Evolutionary conservation across 164 flowering plant genomes (phyloP).

Genomic region (Tinospora cordifolia): DNA sequence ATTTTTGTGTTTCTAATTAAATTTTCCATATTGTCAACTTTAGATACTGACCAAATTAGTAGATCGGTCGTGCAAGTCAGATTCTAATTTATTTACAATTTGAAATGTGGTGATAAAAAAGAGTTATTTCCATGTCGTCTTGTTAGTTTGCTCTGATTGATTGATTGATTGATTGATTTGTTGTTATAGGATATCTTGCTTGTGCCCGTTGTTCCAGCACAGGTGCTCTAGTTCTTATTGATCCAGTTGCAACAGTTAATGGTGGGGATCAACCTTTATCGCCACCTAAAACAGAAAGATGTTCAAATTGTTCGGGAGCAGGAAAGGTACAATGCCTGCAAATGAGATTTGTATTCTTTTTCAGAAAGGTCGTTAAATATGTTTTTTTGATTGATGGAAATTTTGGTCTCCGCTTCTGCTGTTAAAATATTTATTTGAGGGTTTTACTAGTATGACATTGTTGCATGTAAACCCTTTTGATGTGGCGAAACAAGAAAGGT

Average conservation of each 20-base stretch:
- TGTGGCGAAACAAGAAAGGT: too few relatives aligned
- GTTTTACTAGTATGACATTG: too few relatives aligned
- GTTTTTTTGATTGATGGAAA: too few relatives aligned
- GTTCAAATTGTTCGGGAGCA: conserved; percentile 91
- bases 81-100: background rate
- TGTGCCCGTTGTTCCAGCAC: conserved; percentile 94
- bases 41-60: background rate
- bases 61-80: background rate
- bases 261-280: conserved; percentile 57
- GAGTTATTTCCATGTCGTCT: background rate
- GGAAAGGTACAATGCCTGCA: conserved; percentile 61
- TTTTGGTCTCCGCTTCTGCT: background rate
- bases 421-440: background rate
- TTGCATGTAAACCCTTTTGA: too few relatives aligned
- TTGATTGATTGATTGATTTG: background rate
- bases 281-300: conserved; percentile 74
- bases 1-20: background rate
- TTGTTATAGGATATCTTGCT: conserved; percentile 77
- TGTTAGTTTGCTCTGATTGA: too few relatives aligned
- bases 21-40: too few relatives aligned
- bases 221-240: conserved; percentile 64
- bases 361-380: too few relatives aligned
- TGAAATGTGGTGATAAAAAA: background rate
- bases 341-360: background rate
- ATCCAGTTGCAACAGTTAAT: conserved; percentile 55